A percentile compares a stretch with the other conserved stretches of the same genome.
These are phyloP conservation scores for Metschnikowia anglica DNA, from an alignment of 805 yeast genomes.

Conservation along the genomic window DNA sequence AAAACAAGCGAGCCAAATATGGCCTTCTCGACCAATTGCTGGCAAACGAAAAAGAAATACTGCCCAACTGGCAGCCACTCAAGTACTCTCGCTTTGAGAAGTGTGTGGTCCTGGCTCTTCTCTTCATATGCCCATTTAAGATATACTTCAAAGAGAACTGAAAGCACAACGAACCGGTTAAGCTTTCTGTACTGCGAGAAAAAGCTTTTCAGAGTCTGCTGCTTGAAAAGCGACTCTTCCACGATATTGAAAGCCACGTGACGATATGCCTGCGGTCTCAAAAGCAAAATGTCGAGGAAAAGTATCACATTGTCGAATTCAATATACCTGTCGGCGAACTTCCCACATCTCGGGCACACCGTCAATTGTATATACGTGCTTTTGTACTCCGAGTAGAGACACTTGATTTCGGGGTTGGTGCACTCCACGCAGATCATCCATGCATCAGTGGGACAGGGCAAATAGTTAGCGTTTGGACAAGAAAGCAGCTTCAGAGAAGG, in stretches of 20 bases:
- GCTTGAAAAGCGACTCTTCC: constrained; percentile 25
- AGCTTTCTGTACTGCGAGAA: constrained; percentile 25
- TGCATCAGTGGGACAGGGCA: constrained; percentile 4
- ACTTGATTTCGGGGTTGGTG: constrained; percentile 53
- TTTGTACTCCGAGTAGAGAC: constrained; percentile 70
- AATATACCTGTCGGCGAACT: constrained; percentile 84
- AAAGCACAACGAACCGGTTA: constrained; percentile 53
- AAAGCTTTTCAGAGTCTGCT: constrained; percentile 2
- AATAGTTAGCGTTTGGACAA: too few relatives aligned
- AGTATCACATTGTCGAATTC: constrained; percentile 85
- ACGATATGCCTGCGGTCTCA: constrained; percentile 85
- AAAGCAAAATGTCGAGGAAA: constrained; percentile 75
- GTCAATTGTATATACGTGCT: constrained; percentile 78
- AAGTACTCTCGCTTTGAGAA: constrained; percentile 26
- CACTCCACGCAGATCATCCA: constrained; percentile 91
- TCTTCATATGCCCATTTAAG: constrained; percentile 91
- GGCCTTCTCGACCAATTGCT: constrained; percentile 48
- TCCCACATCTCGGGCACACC: constrained; percentile 67
- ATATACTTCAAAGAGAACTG: constrained; percentile 83
- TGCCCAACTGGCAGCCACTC: constrained; percentile 45
- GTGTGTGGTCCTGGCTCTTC: constrained; percentile 41
- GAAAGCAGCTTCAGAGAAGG: too few relatives aligned
- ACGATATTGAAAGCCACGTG: constrained; percentile 80
- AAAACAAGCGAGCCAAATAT: constrained; percentile 41
- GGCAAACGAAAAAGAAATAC: constrained; percentile 54